Percentiles rank a stretch among this genome's conserved stretches.
These are phyloP conservation scores for Colletotrichum truncatum DNA, from an alignment of 2,329 filamentous ascomycete species.

Conservation along the genomic window DNA sequence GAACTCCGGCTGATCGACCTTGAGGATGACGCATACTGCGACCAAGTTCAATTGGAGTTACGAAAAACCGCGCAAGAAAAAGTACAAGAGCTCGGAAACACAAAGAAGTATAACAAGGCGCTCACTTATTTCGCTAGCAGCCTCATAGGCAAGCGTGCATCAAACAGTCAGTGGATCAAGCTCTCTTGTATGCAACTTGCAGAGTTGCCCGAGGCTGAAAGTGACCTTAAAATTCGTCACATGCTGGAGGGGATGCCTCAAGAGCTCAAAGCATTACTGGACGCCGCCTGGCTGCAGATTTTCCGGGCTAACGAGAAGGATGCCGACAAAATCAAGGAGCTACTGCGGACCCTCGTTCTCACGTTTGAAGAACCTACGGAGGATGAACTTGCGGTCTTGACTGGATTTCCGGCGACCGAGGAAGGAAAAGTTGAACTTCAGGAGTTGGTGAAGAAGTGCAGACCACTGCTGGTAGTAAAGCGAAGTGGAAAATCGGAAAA, in stretches of 20 bases:
- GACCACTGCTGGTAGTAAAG: constrained; percentile 38
- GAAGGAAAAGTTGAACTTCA: constrained; percentile 44
- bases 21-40: constrained; percentile 46
- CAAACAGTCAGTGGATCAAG: constrained; percentile 55
- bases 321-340: constrained; percentile 50
- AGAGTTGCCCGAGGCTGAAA: constrained; percentile 46
- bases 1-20: constrained; percentile 45
- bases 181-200: constrained; percentile 51
- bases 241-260: constrained; percentile 50
- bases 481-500: constrained; percentile 26
- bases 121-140: constrained; percentile 52
- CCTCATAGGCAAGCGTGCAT: constrained; percentile 50
- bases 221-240: constrained; percentile 48
- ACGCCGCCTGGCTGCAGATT: constrained; percentile 46
- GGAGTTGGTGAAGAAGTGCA: constrained; percentile 47
- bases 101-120: constrained; percentile 51
- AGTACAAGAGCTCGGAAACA: constrained; percentile 41
- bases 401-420: constrained; percentile 42
- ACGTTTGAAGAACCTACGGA: constrained; percentile 51
- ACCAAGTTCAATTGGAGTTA: constrained; percentile 46
- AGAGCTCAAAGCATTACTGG: constrained; percentile 46
- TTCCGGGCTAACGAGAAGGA: constrained; percentile 42
- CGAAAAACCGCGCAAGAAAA: constrained; percentile 47
- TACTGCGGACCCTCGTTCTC: constrained; percentile 50
- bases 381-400: constrained; percentile 46